phyloP scores from a whole-genome alignment of 208 protist genomes.

The Leishmania tarentolae region DNA sequence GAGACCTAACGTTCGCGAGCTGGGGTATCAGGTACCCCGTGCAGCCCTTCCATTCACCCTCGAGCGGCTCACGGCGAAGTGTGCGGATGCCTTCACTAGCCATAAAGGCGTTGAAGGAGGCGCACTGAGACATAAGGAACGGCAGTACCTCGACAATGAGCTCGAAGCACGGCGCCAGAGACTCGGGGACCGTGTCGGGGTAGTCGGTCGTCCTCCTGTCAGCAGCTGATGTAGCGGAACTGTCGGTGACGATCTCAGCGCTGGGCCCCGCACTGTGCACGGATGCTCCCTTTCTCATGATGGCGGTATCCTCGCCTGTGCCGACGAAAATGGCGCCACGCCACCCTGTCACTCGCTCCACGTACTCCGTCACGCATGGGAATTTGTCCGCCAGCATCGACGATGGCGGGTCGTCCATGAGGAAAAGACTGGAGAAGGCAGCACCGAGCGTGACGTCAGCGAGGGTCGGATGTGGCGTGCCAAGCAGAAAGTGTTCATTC shows the following conservation, averaged over 20 bases:
- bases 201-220: conserved; percentile 33
- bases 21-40: conserved; percentile 76
- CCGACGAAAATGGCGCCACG: conserved; percentile 35
- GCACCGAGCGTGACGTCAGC: conserved; percentile 82
- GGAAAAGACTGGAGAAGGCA: conserved; percentile 76
- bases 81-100: conserved; percentile 62
- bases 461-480: conserved; percentile 84
- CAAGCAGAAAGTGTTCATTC: conserved; percentile 56
- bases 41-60: conserved; percentile 77
- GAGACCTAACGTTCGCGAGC: conserved; percentile 65
- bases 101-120: conserved; percentile 80
- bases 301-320: background rate
- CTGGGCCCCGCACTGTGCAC: background rate
- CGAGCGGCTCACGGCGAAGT: conserved; percentile 53
- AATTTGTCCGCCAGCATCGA: conserved; percentile 59
- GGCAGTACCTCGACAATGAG: conserved; percentile 85
- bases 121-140: conserved; percentile 86
- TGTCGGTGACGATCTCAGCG: background rate
- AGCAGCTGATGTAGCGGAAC: background rate
- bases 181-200: conserved; percentile 77
- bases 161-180: conserved; percentile 58
- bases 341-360: conserved; percentile 84
- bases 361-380: conserved; percentile 70
- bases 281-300: background rate
- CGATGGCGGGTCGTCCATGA: conserved; percentile 80